phyloP scores from a whole-genome alignment of 164 flowering plant species.

The Vitis rupestris region DNA sequence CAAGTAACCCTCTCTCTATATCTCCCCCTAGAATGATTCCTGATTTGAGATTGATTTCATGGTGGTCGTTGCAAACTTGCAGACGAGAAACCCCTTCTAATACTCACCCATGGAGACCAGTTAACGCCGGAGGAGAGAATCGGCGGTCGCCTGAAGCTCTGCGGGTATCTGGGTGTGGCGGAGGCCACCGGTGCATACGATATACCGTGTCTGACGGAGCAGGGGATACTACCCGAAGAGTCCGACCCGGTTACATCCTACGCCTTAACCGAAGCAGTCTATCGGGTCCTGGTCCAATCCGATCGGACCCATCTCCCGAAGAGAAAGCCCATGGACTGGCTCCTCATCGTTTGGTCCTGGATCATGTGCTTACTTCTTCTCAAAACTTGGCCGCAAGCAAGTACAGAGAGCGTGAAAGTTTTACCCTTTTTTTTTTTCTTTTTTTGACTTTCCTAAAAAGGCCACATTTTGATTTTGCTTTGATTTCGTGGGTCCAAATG shows the following conservation, averaged over 20 bases:
- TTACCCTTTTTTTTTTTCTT: too few species aligned
- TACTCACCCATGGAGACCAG: conserved; percentile 75
- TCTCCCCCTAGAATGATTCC: too few species aligned
- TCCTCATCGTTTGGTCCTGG: conserved; percentile 25
- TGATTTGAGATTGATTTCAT: too few species aligned
- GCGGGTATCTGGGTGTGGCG: conserved; percentile 47
- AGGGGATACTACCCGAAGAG: conserved; percentile 56
- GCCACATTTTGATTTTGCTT: too few species aligned
- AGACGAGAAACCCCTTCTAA: conserved; percentile 76
- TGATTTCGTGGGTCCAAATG: too few species aligned
- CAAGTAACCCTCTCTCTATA: conserved; percentile 39
- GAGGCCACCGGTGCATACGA: conserved; percentile 64
- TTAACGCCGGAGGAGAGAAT: conserved; percentile 60
- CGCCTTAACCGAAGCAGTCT: conserved; percentile 56
- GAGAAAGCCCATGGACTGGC: conserved; percentile 33
- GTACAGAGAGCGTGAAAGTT: neutral
- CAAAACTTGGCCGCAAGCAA: conserved; percentile 24
- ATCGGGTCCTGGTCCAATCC: conserved; percentile 54
- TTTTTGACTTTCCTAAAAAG: too few species aligned
- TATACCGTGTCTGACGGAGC: conserved; percentile 66
- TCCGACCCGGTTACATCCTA: conserved; percentile 68
- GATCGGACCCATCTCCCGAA: conserved; percentile 52
- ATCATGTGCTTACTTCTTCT: conserved; percentile 34
- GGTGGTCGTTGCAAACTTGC: conserved; percentile 4
- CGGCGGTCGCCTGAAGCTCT: conserved; percentile 50